These are phyloP conservation scores for Irpex rosettiformis DNA, from an alignment of 1,284 basidiomycete species.

Conservation along the genomic window DNA sequence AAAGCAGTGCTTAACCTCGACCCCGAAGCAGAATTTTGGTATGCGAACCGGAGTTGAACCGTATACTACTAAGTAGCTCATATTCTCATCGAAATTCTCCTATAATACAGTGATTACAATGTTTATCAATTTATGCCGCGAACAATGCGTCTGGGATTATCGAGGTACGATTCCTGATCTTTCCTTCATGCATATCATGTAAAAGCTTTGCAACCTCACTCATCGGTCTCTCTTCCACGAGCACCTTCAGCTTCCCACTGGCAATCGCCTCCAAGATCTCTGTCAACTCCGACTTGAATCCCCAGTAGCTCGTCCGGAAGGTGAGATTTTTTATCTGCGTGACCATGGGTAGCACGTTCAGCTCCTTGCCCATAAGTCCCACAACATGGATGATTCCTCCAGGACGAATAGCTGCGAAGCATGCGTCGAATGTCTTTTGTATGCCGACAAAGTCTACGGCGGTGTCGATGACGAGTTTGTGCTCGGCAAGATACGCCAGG, in stretches of 20 bases:
- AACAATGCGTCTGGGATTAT: conserved; percentile 13
- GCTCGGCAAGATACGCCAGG: conserved; percentile 12
- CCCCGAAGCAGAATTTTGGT: too few relatives aligned
- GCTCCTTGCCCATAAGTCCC: conserved; percentile 13
- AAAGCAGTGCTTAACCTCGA: too few relatives aligned
- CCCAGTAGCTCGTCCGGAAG: conserved; percentile 17
- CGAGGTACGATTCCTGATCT: conserved; percentile 14
- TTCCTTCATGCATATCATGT: conserved; percentile 17
- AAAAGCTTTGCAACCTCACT: conserved; percentile 15
- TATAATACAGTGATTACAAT: too few relatives aligned
- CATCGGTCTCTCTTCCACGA: conserved; percentile 20
- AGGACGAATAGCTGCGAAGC: conserved; percentile 9
- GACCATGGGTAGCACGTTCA: conserved; percentile 11
- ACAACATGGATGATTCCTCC: conserved; percentile 19
- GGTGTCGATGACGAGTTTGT: conserved; percentile 37
- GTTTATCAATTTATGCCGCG: background rate
- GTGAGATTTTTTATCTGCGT: conserved; percentile 18
- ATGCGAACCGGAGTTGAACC: too few relatives aligned
- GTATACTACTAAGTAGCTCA: too few relatives aligned
- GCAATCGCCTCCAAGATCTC: conserved; percentile 22
- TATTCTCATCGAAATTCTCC: too few relatives aligned
- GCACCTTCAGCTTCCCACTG: conserved; percentile 19
- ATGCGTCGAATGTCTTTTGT: conserved; percentile 18
- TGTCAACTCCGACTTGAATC: conserved; percentile 16
- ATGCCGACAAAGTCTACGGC: conserved; percentile 31